Evolutionary conservation across 768 basidiomycete species (phyloP), one percentile per base, ranked within the genome.

Genomic region (Termitomyces sp.): DNA sequence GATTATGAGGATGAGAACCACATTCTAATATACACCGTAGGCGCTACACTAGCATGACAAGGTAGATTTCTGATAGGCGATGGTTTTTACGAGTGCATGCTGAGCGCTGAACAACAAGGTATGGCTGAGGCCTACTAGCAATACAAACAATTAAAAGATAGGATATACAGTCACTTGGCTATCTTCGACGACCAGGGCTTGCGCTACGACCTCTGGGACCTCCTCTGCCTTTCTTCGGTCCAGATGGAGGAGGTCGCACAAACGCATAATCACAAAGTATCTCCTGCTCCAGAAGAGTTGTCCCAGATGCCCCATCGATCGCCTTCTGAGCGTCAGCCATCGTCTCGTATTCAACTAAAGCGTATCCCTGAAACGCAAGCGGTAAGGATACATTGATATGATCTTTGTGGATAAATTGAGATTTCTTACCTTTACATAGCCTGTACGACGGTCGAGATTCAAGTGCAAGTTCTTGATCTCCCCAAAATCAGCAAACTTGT

Each of bases 391-490:
- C 38, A 56, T 9, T 18, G 45, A 16, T 25, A 40, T 7, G 43
- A 39, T 23, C 27, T 43, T 50, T 29, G 49, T 39, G 25, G 51
- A 55, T 60, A 40, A 40, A 32, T 15, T 20, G 16, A 63, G 25
- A 18, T 15, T 27, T 31, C 81, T 41, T 58, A 93, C 96, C 86
- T 98, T 99, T 66, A 98, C 96, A 73, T 97, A 99, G 67, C 97
- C 97, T 5, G 97, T 98, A 61, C 96, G 81, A 50, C 97, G 84
- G 74, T 99, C 97, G 53, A 99, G 78, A 68, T 98, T 98, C 65
- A 99, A 82, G 70, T 98, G 95, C 46, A 98, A 75, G 73, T 98
- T 98, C 79, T 97, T 96, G 59, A 99, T 94, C 69, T 97, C 94
- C 51, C 97, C 97, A 64, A 83, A 98, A 61, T 98, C 97, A 35